Base-by-base conservation (phyloP, 75 land plant genomes). In the Larix kaempferi region DNA sequence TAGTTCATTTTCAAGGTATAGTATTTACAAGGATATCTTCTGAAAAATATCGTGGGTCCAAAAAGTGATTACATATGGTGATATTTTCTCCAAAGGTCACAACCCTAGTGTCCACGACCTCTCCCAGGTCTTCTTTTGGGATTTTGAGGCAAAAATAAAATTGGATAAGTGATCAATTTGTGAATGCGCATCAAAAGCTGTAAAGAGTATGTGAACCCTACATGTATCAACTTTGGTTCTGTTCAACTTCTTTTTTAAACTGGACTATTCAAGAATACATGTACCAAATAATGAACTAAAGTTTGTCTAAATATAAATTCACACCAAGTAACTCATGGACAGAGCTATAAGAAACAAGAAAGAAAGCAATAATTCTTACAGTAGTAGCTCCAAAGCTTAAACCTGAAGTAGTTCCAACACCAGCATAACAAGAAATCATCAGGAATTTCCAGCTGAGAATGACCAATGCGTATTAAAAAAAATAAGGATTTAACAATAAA, bases 401-500 rank as follows among this genome's bases (percentile, higher is more conserved):
- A 1, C 93, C 89, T 61, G 93, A 89, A 17, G 84, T 89, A 56
- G 80, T 79, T 37, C 84, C 85, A 79, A 83, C 82, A 77, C 91
- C 93, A 88, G 75, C 5, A 13, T 58, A 27, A 15, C 26, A 58
- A 76, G 22, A 76, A 21, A 79, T 61, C 39, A 60, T 19, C 75
- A 73, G 26, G 14, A 75, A 64, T 17, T 35, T 13, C 37, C 14
- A 12, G 23, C 12, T 69, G 39, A 19, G n/a, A 39, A 69, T 21
- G 22, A 8, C 22, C 35, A 39, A n/a, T n/a, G n/a, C n/a, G n/a
- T n/a, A n/a, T n/a, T n/a, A n/a, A n/a, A n/a, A n/a, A n/a, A n/a
- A n/a, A n/a, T n/a, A n/a, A n/a, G n/a, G n/a, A n/a, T n/a, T n/a
- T n/a, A n/a, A n/a, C n/a, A n/a, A n/a, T n/a, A n/a, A n/a, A n/a